Percentiles rank a stretch among this genome's conserved stretches.
phyloP scores from a whole-genome alignment of 306 rosid species.

The Bauhinia variegata region DNA sequence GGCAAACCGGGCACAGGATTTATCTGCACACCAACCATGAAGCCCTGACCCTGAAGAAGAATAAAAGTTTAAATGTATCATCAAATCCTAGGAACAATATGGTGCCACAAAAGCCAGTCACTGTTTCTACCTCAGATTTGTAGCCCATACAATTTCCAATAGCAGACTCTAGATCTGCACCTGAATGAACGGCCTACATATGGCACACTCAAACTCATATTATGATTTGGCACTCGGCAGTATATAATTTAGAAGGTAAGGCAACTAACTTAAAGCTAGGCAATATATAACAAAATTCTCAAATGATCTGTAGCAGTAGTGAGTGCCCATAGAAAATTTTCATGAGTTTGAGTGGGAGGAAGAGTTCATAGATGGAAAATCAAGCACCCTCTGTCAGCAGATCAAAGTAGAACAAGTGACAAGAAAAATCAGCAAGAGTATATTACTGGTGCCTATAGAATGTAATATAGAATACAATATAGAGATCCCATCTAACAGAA shows the following conservation, averaged over 20 bases:
- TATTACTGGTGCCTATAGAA: constrained; percentile 1
- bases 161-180: constrained; percentile 95
- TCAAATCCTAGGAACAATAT: constrained; percentile 35
- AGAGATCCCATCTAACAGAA: not conserved
- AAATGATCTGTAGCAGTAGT: no score
- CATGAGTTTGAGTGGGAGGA: no score
- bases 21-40: constrained; percentile 97
- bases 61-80: constrained; percentile 23
- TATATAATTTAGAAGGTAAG: constrained; percentile 26
- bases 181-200: constrained; percentile 97
- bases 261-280: constrained; percentile 33
- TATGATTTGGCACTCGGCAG: constrained; percentile 17
- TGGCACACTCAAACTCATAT: constrained; percentile 28
- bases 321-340: no score
- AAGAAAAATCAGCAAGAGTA: no score
- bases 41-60: constrained; percentile 89
- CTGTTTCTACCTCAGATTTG: constrained; percentile 77
- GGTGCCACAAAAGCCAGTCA: constrained; percentile 31
- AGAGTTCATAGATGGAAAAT: no score
- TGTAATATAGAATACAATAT: constrained; percentile 18
- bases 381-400: no score
- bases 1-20: constrained; percentile 94
- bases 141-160: constrained; percentile 86
- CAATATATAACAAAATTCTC: not conserved
- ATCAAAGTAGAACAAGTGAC: no score